Evolutionary conservation across 306 rosid genomes (phyloP).

Genomic region (Vigna mungo): DNA sequence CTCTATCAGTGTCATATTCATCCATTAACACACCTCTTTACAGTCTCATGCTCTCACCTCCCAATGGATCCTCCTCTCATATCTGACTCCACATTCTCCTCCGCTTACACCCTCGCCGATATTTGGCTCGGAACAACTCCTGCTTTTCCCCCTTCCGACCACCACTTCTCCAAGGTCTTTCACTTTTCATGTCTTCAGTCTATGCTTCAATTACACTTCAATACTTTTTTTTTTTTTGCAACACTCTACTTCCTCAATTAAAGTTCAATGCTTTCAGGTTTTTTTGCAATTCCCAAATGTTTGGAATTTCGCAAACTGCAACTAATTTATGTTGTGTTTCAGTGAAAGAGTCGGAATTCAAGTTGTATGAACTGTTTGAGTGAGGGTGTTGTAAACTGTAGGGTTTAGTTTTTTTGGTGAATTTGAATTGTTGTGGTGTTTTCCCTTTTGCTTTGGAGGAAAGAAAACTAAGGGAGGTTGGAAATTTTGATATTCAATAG

Average conservation of each 20-base stretch:
- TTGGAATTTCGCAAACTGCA: background rate
- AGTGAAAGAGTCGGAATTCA: background rate
- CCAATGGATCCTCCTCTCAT: slow-evolving; percentile 85
- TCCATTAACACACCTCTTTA: background rate
- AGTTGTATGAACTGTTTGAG: background rate
- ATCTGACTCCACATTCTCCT: slow-evolving; percentile 75
- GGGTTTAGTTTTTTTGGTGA: slow-evolving; percentile 6
- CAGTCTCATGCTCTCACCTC: background rate
- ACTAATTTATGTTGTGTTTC: background rate
- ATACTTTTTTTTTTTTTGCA: background rate
- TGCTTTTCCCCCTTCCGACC: slow-evolving; percentile 57
- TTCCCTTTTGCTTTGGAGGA: background rate
- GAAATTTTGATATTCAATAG: background rate
- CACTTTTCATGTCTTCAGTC: background rate
- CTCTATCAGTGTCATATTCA: background rate
- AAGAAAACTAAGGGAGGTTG: background rate
- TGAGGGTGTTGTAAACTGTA: background rate
- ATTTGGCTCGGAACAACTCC: slow-evolving; percentile 58
- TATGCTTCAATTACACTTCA: background rate
- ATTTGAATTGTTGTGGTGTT: background rate
- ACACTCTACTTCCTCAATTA: background rate
- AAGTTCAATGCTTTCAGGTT: background rate
- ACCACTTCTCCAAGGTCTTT: slow-evolving; percentile 73
- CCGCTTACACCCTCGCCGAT: slow-evolving; percentile 73
- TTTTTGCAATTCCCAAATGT: slow-evolving; percentile 4